Base-by-base conservation (phyloP, 129 eudicot species). In the Lonicera japonica region DNA sequence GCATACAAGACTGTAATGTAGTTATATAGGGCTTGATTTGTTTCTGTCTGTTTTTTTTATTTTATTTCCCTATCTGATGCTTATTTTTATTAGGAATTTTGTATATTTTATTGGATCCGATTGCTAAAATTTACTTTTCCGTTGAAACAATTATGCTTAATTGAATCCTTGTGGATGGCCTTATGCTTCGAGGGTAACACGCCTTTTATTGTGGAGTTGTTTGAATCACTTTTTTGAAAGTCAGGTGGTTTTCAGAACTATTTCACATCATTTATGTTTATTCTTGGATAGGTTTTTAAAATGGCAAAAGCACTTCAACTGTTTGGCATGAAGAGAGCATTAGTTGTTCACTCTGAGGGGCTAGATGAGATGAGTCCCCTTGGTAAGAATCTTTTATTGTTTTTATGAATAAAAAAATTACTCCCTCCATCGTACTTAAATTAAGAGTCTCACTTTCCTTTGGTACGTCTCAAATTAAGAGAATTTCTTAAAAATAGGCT, bases 241-340 rank as follows among this genome's bases (percentile, higher is more conserved):
- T 34, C 25, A 56, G 15, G 21, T 5, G 14, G 8, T 1, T 21
- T 7, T 59, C 25, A 29, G 21, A 67, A n/a, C 5, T 56, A 52
- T 58, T 60, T 57, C 45, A 24, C 19, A 12, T 58, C 21, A 48
- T 10, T 25, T 43, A 50, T 14, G 21, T 52, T 58, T 53, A 24
- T 41, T 23, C 29, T 56, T 72, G 63, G 17, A 23, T 70, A 89
- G 97, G 95, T 90, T 51, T 55, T 67, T 29, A 90, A 86, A 77
- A 90, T 90, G 95, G 97, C 97, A n/a, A 83, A 81, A 48, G 91
- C 97, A 19, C 95, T 90, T 68, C 95, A 90, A 67, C 75, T 79
- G 4, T 90, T 86, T 62, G 97, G 97, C 81, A 90, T 90, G 95
- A 81, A 83, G 66, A 81, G 95, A 73, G 97, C 97, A 72, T 63